Evolutionary conservation across 2,329 filamentous ascomycete species (phyloP).

Genomic region (Exserohilum rostratum): DNA sequence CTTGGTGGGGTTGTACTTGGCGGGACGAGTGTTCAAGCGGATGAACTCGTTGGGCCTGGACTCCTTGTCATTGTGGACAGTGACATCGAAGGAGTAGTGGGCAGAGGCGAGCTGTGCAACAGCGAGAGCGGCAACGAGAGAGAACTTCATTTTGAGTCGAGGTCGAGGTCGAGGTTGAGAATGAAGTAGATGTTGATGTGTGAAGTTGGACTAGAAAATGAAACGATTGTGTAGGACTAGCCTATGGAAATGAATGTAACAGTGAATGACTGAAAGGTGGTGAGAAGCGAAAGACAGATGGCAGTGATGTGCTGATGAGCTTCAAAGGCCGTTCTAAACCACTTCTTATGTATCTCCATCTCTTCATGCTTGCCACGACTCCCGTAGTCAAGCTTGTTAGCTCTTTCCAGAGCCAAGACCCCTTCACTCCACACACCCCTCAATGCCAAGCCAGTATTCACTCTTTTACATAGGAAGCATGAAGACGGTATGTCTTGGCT

Average conservation of each 20-base stretch:
- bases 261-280: constrained; percentile 8
- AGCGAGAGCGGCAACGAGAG: constrained; percentile 20
- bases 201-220: constrained; percentile 2
- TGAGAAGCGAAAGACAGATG: constrained; percentile 7
- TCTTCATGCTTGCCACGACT: not conserved
- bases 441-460: not conserved
- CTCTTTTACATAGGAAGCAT: not conserved
- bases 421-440: not conserved
- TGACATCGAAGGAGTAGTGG: constrained; percentile 35
- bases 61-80: constrained; percentile 24
- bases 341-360: constrained; percentile 7
- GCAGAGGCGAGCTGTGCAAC: constrained; percentile 25
- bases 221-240: constrained; percentile 11
- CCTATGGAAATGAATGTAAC: constrained; percentile 12
- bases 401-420: not conserved
- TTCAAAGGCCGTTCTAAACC: not conserved
- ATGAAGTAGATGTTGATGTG: not conserved
- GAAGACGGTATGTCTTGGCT: constrained; percentile 4
- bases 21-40: constrained; percentile 31
- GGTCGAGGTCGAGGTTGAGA: not conserved
- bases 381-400: not conserved
- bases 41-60: constrained; percentile 29
- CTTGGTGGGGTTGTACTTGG: constrained; percentile 32
- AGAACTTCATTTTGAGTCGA: constrained; percentile 29
- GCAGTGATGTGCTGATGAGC: constrained; percentile 6